Conservation (phyloP, 441 rosid genomes). For the Jatropha multifida region DNA sequence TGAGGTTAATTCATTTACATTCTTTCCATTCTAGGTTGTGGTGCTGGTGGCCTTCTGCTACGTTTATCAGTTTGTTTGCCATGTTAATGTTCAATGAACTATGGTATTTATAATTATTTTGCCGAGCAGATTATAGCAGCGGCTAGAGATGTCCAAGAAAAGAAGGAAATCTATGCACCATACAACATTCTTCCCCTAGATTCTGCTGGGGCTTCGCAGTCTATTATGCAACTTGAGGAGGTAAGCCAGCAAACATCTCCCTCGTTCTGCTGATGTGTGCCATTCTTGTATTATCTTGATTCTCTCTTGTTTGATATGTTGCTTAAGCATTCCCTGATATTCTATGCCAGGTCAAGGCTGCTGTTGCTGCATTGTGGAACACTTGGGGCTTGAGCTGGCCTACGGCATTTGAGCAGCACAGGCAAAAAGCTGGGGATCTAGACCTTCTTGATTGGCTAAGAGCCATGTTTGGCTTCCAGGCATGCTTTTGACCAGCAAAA, state of each 20-base stretch:
- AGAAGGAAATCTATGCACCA: slow-evolving; percentile 89
- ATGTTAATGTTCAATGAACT: slow-evolving; percentile 15
- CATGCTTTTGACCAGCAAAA: slow-evolving; percentile 31
- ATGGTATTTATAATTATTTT: slow-evolving; percentile 20
- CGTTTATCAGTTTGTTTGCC: not conserved
- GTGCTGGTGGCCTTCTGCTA: slow-evolving; percentile 5
- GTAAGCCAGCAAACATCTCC: slow-evolving; percentile 30
- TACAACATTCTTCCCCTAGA: slow-evolving; percentile 97
- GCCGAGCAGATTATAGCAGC: slow-evolving; percentile 87
- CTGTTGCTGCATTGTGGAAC: slow-evolving; percentile 88
- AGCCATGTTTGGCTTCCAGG: slow-evolving; percentile 99
- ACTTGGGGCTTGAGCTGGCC: slow-evolving; percentile 93
- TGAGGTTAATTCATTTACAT: slow-evolving; percentile 51
- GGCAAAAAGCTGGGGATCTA: slow-evolving; percentile 80
- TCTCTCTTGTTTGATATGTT: slow-evolving; percentile 11
- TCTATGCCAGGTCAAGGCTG: slow-evolving; percentile 71
- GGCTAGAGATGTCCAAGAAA: slow-evolving; percentile 97
- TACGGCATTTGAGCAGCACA: slow-evolving; percentile 68
- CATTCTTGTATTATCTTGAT: not conserved
- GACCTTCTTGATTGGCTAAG: slow-evolving; percentile 98
- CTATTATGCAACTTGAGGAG: slow-evolving; percentile 97
- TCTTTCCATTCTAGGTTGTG: slow-evolving; percentile 9
- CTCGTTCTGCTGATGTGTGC: not conserved
- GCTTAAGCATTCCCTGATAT: slow-evolving; percentile 22
- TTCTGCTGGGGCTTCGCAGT: slow-evolving; percentile 87